Conservation (phyloP, 2,329 filamentous ascomycete species). For the Curvularia hawaiiensis region DNA sequence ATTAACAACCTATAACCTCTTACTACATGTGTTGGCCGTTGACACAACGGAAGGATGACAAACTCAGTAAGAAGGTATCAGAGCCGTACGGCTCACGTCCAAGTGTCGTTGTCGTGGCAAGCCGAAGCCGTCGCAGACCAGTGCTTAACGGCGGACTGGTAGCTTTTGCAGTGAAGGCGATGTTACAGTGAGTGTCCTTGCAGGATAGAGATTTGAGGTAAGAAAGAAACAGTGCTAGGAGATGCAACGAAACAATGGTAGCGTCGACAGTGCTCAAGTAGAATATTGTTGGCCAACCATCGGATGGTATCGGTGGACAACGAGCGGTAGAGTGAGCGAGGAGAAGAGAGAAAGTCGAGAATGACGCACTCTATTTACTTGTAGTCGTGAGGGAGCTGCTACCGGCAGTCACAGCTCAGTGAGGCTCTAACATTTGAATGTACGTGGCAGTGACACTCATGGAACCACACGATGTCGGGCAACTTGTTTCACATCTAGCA, state of each 20-base stretch:
- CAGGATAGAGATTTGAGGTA: neutral
- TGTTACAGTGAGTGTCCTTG: neutral
- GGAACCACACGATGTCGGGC: too few species aligned
- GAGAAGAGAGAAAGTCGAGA: neutral
- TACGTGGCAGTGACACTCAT: neutral
- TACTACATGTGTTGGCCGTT: neutral
- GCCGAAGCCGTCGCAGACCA: neutral
- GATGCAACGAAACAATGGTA: neutral
- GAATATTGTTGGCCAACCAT: conserved; percentile 12
- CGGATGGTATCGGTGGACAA: neutral
- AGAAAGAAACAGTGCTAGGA: neutral
- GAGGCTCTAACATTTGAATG: neutral
- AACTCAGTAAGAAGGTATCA: conserved; percentile 3
- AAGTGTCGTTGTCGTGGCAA: neutral
- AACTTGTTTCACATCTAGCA: neutral
- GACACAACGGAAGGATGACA: neutral
- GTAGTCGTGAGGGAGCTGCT: neutral
- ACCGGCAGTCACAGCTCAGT: neutral
- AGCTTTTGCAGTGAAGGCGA: neutral
- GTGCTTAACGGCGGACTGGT: neutral
- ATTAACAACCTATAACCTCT: neutral
- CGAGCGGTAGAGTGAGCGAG: neutral
- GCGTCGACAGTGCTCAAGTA: conserved; percentile 7
- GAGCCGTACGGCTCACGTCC: conserved; percentile 1
- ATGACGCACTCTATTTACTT: conserved; percentile 2